Evolutionary conservation across 176 grass and related monocot species (phyloP), one percentile per base, ranked within the genome.

Genomic region (Aegilops umbellulata): DNA sequence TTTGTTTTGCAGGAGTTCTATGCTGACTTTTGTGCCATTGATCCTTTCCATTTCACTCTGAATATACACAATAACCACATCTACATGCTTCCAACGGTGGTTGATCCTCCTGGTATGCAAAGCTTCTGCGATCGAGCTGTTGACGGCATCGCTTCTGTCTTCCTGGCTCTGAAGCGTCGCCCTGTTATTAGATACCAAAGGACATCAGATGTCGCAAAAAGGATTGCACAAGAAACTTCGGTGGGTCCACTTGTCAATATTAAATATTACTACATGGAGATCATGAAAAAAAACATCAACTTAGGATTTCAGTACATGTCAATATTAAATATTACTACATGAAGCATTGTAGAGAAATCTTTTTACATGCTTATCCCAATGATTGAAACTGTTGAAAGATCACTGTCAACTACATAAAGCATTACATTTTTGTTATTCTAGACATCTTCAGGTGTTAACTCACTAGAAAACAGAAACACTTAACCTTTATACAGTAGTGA

Each of bases 1-100:
- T 92, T 69, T 69, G 89, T 62, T 69, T 70, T 84, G 64, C 93
- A 98, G 91, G 94, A 94, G 86, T 95, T 95, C 65, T 98, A 92
- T 94, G 96, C 93, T 81, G 97, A 98, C 83, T 98, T 98, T 86
- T 92, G 90, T 82, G 92, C 92, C 53, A 86, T 98, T 58, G 97
- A 98, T 77, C 88, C 86, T 77, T 94, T 86, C 84, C 93, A 98
- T 93, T 95, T 98, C 82, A 98, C 93, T 68, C 80, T 98, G 72
- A 98, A 95, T 81, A 91, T 95, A 81, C 71, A 86, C 65, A 90
- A 81, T 77, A 94, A 95, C 78, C 90, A 95, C 72, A 87, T 98
- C 60, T 98, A 95, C 88, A 95, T 98, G 97, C 93, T 95, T 65
- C 90, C 97, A 29, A 85, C 85, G 0, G 90, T 98, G 60, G 86